Conservation (phyloP, 345 rosid species). For the Murraya paniculata region DNA sequence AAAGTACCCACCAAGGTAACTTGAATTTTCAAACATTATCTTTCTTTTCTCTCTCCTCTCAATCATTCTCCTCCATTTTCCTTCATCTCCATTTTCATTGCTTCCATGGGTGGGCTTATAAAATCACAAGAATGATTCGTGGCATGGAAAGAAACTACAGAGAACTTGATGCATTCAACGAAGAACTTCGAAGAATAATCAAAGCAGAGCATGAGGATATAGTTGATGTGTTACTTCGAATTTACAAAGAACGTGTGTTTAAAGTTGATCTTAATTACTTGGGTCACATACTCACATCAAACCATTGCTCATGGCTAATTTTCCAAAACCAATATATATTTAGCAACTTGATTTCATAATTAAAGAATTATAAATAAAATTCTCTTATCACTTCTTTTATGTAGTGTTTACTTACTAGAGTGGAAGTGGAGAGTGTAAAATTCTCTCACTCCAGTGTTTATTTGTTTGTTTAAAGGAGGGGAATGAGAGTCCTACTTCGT, state of each 20-base stretch:
- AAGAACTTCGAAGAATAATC: conserved; percentile 20
- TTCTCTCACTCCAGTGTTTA: no score
- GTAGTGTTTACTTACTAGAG: no score
- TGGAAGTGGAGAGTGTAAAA: no score
- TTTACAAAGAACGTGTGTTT: conserved; percentile 8
- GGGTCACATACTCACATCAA: conserved; percentile 23
- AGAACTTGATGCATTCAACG: conserved; percentile 26
- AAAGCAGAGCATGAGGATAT: conserved; percentile 19
- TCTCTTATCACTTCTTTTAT: not conserved
- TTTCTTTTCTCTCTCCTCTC: no score
- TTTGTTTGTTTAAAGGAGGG: no score
- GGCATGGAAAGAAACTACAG: conserved; percentile 19
- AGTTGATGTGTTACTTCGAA: conserved; percentile 22
- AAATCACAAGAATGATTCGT: conserved; percentile 2
- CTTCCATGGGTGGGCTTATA: conserved; percentile 30
- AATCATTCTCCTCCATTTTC: no score
- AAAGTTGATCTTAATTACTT: conserved; percentile 12
- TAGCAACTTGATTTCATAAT: no score
- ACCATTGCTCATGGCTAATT: conserved; percentile 31
- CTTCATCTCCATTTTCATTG: conserved; percentile 1
- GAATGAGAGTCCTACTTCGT: no score
- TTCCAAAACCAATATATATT: not conserved
- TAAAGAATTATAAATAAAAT: no score
- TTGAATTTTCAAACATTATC: no score
- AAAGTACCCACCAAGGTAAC: no score